Percentiles rank a stretch among this genome's conserved stretches.
Conservation (phyloP, 805 yeast species). For the Ogataea angusta region DNA sequence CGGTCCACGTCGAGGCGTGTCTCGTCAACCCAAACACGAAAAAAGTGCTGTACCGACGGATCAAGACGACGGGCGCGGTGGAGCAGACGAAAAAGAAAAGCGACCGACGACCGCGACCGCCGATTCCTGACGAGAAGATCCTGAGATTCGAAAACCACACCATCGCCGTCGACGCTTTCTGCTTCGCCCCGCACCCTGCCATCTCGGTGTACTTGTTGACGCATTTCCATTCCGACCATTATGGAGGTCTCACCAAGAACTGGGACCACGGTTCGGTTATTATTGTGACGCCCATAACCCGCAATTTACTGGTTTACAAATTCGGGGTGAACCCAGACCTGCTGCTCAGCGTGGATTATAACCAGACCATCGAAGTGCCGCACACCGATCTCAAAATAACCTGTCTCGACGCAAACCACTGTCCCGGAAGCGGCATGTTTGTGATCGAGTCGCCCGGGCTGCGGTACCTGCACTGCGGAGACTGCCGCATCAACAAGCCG, state of each 20-base stretch:
- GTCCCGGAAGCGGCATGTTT: slow-evolving; percentile 91
- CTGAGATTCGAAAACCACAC: slow-evolving; percentile 39
- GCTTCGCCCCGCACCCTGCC: slow-evolving; percentile 42
- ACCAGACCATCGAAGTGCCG: slow-evolving; percentile 37
- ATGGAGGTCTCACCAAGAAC: slow-evolving; percentile 74
- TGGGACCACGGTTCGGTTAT: slow-evolving; percentile 70
- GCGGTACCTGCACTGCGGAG: slow-evolving; percentile 81
- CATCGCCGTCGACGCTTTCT: slow-evolving; percentile 67
- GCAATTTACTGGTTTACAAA: slow-evolving; percentile 48
- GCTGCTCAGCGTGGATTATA: slow-evolving; percentile 37
- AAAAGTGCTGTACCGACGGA: slow-evolving; percentile 21
- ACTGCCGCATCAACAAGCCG: slow-evolving; percentile 66
- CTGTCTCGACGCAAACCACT: slow-evolving; percentile 84
- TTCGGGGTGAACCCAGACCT: slow-evolving; percentile 50
- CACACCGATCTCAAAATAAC: slow-evolving; percentile 51
- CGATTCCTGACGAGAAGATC: slow-evolving; percentile 55
- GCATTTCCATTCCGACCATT: slow-evolving; percentile 94
- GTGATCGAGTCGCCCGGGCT: slow-evolving; percentile 51
- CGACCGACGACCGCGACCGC: slow-evolving; percentile 27
- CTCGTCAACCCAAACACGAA: slow-evolving; percentile 28
- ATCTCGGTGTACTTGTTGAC: slow-evolving; percentile 59
- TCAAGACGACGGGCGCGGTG: slow-evolving; percentile 15
- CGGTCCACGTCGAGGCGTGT: slow-evolving; percentile 56
- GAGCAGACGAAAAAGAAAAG: background rate
- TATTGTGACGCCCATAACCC: slow-evolving; percentile 72